phyloP scores from a whole-genome alignment of 768 basidiomycete genomes.

The Phylloporus sp. region DNA sequence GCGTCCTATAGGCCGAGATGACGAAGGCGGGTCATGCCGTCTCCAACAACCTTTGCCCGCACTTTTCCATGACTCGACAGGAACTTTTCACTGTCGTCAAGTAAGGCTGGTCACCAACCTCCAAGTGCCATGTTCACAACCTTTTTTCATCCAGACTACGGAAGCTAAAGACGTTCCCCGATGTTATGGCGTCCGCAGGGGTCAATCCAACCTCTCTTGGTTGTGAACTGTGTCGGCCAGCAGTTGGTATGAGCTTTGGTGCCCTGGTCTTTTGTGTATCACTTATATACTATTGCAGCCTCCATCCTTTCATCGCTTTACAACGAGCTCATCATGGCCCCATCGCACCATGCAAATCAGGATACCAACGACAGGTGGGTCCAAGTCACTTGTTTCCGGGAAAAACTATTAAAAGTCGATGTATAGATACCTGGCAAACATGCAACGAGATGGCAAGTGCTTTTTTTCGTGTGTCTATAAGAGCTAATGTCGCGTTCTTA shows the following conservation, averaged over 20 bases:
- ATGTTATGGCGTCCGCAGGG: slow-evolving; percentile 49
- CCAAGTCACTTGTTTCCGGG: neutral
- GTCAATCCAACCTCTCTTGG: slow-evolving; percentile 47
- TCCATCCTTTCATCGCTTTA: slow-evolving; percentile 45
- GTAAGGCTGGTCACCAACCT: slow-evolving; percentile 17
- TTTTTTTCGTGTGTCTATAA: neutral
- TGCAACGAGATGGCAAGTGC: slow-evolving; percentile 54
- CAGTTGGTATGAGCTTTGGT: slow-evolving; percentile 38
- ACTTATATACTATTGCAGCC: slow-evolving; percentile 10
- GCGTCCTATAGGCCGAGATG: slow-evolving; percentile 49
- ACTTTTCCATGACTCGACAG: slow-evolving; percentile 58
- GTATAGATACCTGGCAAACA: slow-evolving; percentile 58
- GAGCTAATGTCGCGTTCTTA: slow-evolving; percentile 4
- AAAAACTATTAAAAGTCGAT: neutral
- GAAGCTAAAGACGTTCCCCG: slow-evolving; percentile 49
- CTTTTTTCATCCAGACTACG: slow-evolving; percentile 39
- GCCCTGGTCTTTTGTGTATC: neutral
- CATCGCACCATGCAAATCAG: slow-evolving; percentile 61
- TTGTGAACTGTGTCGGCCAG: slow-evolving; percentile 73
- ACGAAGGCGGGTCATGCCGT: slow-evolving; percentile 57
- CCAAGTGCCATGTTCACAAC: neutral
- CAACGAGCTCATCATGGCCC: slow-evolving; percentile 63
- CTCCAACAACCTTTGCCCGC: slow-evolving; percentile 57
- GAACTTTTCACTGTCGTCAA: slow-evolving; percentile 64
- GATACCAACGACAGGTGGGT: slow-evolving; percentile 56